Evolutionary conservation across 805 yeast species (phyloP).

Genomic region (Candida coquimbonensis): DNA sequence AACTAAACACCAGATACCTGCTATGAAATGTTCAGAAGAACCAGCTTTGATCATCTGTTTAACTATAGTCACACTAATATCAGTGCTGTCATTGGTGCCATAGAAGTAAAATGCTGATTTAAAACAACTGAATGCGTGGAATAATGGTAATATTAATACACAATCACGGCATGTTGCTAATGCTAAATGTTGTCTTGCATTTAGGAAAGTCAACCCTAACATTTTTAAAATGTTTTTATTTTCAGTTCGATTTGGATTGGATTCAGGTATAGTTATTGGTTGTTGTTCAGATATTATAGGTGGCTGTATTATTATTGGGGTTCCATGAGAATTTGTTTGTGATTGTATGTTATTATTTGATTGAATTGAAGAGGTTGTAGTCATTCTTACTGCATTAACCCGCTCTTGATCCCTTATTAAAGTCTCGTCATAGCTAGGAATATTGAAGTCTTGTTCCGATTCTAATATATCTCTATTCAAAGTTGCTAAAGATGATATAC

Average conservation of each 20-base stretch:
- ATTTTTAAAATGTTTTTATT: slow-evolving; percentile 35
- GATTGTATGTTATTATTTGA: not conserved
- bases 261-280: no score
- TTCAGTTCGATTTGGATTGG: not conserved
- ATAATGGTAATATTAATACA: slow-evolving; percentile 60
- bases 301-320: not conserved
- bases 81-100: not conserved
- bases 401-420: slow-evolving; percentile 4
- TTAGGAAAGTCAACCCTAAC: slow-evolving; percentile 62
- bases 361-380: slow-evolving; percentile 2
- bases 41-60: slow-evolving; percentile 46
- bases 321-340: not conserved
- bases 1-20: slow-evolving; percentile 91
- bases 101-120: slow-evolving; percentile 13
- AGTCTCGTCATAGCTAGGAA: slow-evolving; percentile 12
- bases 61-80: not conserved
- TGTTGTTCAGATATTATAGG: slow-evolving; percentile 2
- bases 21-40: slow-evolving; percentile 70
- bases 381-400: slow-evolving; percentile 4
- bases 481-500: not conserved
- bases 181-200: slow-evolving; percentile 68
- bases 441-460: slow-evolving; percentile 1
- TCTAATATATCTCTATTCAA: not conserved
- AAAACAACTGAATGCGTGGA: slow-evolving; percentile 43
- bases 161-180: slow-evolving; percentile 75